These are phyloP conservation scores for Penicillium sp. DNA, from an alignment of 2,329 filamentous ascomycete genomes.

Conservation along the genomic window DNA sequence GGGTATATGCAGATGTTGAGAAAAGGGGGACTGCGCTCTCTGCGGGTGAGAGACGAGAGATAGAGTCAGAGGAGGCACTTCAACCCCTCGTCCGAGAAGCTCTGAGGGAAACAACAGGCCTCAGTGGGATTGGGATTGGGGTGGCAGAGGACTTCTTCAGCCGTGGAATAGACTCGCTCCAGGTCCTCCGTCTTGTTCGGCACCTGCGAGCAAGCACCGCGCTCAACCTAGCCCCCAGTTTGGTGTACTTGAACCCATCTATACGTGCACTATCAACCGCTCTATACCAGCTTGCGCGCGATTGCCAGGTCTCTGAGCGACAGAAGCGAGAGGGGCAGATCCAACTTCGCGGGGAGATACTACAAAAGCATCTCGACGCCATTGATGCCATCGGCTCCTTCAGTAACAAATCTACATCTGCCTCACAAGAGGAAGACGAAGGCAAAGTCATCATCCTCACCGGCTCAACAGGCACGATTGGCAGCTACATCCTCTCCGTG, in stretches of 20 bases:
- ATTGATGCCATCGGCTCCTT: neutral
- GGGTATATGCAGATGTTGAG: conserved; percentile 2
- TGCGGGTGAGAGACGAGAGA: neutral
- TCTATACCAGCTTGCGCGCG: neutral
- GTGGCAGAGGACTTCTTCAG: conserved; percentile 7
- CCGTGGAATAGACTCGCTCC: conserved; percentile 9
- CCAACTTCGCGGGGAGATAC: neutral
- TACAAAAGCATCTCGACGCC: conserved; percentile 1
- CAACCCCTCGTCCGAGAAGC: neutral
- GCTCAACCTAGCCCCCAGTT: neutral
- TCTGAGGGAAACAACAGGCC: neutral
- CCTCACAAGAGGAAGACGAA: neutral
- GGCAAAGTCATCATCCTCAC: conserved; percentile 1
- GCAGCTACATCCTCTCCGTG: conserved; percentile 2
- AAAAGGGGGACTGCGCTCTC: neutral
- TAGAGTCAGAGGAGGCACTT: neutral
- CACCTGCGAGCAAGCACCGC: neutral
- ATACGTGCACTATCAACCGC: neutral
- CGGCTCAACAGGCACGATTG: conserved; percentile 2
- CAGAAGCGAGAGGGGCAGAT: neutral
- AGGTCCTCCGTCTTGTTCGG: conserved; percentile 10
- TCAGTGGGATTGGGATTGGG: neutral
- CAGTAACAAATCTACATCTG: neutral
- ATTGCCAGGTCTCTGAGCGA: neutral
- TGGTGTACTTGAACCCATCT: neutral